Evolutionary conservation across 257 asterid genomes (phyloP).

Genomic region (Perilla frutescens): DNA sequence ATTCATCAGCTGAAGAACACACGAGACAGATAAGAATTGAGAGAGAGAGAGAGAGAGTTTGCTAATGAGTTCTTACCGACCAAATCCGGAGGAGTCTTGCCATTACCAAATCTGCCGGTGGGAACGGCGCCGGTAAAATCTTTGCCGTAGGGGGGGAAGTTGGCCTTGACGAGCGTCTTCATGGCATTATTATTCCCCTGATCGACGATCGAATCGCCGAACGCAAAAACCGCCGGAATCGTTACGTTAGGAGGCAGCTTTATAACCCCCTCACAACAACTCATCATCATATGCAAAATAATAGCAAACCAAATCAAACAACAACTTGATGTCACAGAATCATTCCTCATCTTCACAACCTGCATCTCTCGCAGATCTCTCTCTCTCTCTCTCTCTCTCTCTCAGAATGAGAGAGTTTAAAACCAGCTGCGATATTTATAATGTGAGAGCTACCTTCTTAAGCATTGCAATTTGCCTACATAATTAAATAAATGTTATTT

Average conservation of each 20-base stretch:
- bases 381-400: not conserved
- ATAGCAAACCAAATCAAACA: not conserved
- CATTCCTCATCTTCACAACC: conserved; percentile 17
- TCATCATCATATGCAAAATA: not conserved
- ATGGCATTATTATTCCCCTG: conserved; percentile 66
- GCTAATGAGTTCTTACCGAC: conserved; percentile 46
- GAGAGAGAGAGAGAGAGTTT: too few species aligned
- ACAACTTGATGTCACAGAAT: not conserved
- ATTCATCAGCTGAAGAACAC: too few species aligned
- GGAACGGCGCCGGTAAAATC: conserved; percentile 62
- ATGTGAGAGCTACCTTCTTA: too few species aligned
- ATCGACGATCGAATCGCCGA: conserved; percentile 82
- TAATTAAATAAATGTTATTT: too few species aligned
- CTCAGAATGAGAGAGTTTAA: too few species aligned
- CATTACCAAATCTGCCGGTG: conserved; percentile 78
- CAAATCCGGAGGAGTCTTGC: conserved; percentile 68
- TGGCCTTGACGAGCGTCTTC: conserved; percentile 39
- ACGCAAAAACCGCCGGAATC: conserved; percentile 63
- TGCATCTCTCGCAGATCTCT: not conserved
- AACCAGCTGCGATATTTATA: too few species aligned
- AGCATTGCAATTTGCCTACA: too few species aligned
- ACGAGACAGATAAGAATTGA: too few species aligned
- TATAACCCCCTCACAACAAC: conserved; percentile 42
- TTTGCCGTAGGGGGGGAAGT: conserved; percentile 70
- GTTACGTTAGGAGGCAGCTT: conserved; percentile 48